Evolutionary conservation across 139 green algal species (phyloP).

Genomic region (Tetradesmus lagerheimii): DNA sequence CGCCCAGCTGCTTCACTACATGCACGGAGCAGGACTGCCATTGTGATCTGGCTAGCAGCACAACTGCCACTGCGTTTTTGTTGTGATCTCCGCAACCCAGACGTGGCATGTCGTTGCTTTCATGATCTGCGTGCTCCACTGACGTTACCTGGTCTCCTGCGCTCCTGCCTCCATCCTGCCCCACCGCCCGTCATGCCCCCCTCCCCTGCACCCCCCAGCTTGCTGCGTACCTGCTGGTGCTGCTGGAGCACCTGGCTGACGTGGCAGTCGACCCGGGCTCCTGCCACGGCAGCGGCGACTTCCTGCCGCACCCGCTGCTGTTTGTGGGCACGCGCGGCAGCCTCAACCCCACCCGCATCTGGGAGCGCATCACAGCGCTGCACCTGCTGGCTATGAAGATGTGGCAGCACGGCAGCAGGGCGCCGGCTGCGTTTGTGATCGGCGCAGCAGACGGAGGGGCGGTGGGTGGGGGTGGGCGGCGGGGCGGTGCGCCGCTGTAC

Average conservation of each 20-base stretch:
- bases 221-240: conserved; percentile 29
- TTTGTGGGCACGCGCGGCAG: not conserved
- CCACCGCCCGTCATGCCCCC: not conserved
- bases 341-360: not conserved
- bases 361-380: conserved; percentile 19
- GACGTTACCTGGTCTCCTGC: not conserved
- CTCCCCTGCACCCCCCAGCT: not conserved
- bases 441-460: not conserved
- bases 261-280: not conserved
- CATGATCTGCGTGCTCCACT: too few relatives aligned
- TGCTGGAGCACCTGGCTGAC: conserved; percentile 40
- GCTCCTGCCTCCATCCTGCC: not conserved
- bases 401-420: conserved; percentile 21
- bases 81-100: too few relatives aligned
- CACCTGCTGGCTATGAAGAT: conserved; percentile 43
- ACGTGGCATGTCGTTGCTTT: too few relatives aligned
- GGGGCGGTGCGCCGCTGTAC: conserved; percentile 6
- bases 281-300: conserved; percentile 4
- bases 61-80: too few relatives aligned
- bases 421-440: not conserved
- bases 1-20: not conserved
- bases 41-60: too few relatives aligned
- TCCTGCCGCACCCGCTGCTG: conserved; percentile 20
- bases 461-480: not conserved
- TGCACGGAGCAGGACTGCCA: too few relatives aligned